Conservation (phyloP, 306 rosid genomes). For the Glycine latifolia region DNA sequence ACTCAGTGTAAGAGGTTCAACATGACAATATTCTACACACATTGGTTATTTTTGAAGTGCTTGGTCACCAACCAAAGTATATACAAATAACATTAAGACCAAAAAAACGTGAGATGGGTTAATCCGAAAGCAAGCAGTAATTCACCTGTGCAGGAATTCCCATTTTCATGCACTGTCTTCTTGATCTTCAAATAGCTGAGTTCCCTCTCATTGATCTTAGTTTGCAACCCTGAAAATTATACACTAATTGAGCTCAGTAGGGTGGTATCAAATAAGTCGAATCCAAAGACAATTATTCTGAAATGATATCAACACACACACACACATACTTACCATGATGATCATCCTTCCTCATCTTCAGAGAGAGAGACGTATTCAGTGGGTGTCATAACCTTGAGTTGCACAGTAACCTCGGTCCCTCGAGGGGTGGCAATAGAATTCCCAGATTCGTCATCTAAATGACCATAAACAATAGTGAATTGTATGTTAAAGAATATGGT, state of each 20-base stretch:
- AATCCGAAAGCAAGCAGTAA: not conserved
- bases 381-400: conserved; percentile 1
- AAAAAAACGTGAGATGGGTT: not conserved
- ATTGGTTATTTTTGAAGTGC: not conserved
- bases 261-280: not conserved
- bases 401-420: not conserved
- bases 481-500: not conserved
- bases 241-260: not conserved
- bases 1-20: not conserved
- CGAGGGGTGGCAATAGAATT: not conserved
- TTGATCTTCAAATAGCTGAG: not conserved
- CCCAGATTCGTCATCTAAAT: not conserved
- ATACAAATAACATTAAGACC: not conserved
- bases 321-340: not conserved
- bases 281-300: not conserved
- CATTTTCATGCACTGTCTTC: not conserved
- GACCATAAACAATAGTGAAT: not conserved
- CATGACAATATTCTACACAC: not conserved
- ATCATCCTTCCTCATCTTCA: conserved; percentile 14
- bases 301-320: not conserved
- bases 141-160: conserved; percentile 2
- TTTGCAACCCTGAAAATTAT: conserved; percentile 1
- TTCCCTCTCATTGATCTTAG: not conserved
- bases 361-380: not conserved
- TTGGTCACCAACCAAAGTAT: not conserved